Evolutionary conservation across 2,329 filamentous ascomycete genomes (phyloP).

Genomic region (Albifimbria verrucaria): DNA sequence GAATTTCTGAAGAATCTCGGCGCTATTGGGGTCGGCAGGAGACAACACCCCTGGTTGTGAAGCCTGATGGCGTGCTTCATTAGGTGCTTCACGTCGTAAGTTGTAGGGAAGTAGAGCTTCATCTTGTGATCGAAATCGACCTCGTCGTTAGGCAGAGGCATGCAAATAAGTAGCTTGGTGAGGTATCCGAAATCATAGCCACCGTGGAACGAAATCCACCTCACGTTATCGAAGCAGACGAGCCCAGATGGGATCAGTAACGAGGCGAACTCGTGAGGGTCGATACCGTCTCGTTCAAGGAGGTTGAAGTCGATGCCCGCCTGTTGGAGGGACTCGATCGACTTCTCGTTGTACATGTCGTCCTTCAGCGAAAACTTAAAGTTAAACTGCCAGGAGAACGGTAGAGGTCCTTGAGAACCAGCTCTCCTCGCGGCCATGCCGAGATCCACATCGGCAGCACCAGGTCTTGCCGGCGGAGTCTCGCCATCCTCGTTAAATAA

Average conservation of each 20-base stretch:
- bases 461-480: conserved; percentile 69
- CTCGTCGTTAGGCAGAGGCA: conserved; percentile 83
- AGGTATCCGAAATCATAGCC: conserved; percentile 98
- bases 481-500: conserved; percentile 90
- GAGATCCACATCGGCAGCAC: conserved; percentile 38
- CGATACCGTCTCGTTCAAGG: conserved; percentile 85
- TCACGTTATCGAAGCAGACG: conserved; percentile 80
- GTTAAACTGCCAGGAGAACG: conserved; percentile 98
- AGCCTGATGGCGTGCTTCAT: conserved; percentile 83
- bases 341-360: conserved; percentile 97
- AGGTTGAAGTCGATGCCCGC: conserved; percentile 89
- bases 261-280: conserved; percentile 83
- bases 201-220: conserved; percentile 97
- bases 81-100: conserved; percentile 96
- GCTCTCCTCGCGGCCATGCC: conserved; percentile 35
- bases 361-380: conserved; percentile 93
- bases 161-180: conserved; percentile 86
- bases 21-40: conserved; percentile 60
- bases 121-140: conserved; percentile 84
- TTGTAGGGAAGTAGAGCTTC: conserved; percentile 86
- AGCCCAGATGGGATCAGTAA: conserved; percentile 89
- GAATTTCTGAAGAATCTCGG: conserved; percentile 77
- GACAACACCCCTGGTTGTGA: conserved; percentile 60
- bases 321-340: conserved; percentile 84
- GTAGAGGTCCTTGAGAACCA: conserved; percentile 53